Base-by-base conservation (phyloP, 106 monocot genomes). In the Apostasia shenzhenica region DNA sequence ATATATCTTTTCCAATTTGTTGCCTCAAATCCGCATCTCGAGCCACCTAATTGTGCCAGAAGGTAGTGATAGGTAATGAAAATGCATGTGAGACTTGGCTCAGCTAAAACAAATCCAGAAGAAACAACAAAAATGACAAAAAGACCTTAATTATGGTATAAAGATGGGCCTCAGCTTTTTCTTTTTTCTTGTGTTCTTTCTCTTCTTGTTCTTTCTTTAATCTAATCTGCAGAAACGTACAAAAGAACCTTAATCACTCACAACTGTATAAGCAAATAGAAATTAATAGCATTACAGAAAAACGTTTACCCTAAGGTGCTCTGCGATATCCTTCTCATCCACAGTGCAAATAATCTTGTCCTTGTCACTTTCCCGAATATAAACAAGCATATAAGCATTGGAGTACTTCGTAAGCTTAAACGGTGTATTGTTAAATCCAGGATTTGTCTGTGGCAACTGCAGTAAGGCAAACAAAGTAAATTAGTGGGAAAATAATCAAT, bases 181-280 rank as follows among this genome's bases (percentile, higher is more conserved):
- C 91, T 57, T 91, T 91, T 74, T 91, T 91, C 76, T 91, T 91
- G 46, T 81, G 91, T 61, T 86, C 91, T 74, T 91, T 91, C 54
- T 91, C 91, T 79, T 91, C 91, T 80, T 91, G 91, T 68, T 91
- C 91, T 72, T 84, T 91, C 86, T 91, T 91, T 68, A 91, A 73
- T 54, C 91, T 76, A 75, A 84, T 70, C 91, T 91, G 76, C 13
- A 78, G 4, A 70, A 68, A 66, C 12, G 11, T 42, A 61, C 54
- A 5, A 46, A 5, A 44, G 26, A 26, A 26, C 26, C 26, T 26
- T 26, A 8, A 4, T 59, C 45, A 59, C 46, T 9, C 43, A 56
- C 48, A 41, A 1, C 52, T 51, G 40, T n/a, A 50, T 11, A 5
- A 57, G 46, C 26, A 14, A 41, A 42, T 61, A 11, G 14, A 10